phyloP scores from a whole-genome alignment of 129 eudicot species.

The Flaveria trinervia region DNA sequence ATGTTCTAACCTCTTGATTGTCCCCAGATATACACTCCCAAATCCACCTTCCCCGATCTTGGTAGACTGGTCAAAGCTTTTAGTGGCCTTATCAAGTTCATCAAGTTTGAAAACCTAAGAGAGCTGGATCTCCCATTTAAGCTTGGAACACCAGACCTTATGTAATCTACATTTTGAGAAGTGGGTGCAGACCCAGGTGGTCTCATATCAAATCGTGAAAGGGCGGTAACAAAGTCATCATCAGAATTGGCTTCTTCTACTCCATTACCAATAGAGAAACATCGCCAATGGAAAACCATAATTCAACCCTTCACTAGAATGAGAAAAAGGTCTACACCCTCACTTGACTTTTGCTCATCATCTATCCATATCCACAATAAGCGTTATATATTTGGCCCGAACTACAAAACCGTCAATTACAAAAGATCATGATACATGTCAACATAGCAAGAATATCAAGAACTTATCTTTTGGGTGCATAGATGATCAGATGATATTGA shows the following conservation, averaged over 20 bases:
- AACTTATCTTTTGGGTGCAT: background rate
- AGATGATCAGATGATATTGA: too few relatives aligned
- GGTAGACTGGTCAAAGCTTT: conserved; percentile 52
- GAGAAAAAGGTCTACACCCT: conserved; percentile 18
- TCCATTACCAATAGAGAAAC: background rate
- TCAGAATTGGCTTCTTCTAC: background rate
- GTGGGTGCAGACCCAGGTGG: conserved; percentile 46
- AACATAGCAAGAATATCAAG: background rate
- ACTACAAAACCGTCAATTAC: background rate
- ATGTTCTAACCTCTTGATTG: conserved; percentile 45
- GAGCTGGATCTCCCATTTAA: conserved; percentile 44
- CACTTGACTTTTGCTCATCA: conserved; percentile 15
- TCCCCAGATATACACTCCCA: conserved; percentile 69
- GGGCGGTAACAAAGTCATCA: conserved; percentile 4
- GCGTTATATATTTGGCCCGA: background rate
- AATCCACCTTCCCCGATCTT: conserved; percentile 87
- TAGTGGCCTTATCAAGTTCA: conserved; percentile 61
- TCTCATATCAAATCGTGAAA: conserved; percentile 1
- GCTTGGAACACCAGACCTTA: conserved; percentile 31
- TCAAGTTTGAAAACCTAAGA: conserved; percentile 62
- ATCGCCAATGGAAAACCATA: conserved; percentile 29
- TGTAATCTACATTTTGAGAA: conserved; percentile 38
- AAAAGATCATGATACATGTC: background rate
- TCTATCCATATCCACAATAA: conserved; percentile 19
- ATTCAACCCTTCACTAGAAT: conserved; percentile 6